Conservation (phyloP, 2,329 filamentous ascomycete species). For the Drechslerella dactyloides region DNA sequence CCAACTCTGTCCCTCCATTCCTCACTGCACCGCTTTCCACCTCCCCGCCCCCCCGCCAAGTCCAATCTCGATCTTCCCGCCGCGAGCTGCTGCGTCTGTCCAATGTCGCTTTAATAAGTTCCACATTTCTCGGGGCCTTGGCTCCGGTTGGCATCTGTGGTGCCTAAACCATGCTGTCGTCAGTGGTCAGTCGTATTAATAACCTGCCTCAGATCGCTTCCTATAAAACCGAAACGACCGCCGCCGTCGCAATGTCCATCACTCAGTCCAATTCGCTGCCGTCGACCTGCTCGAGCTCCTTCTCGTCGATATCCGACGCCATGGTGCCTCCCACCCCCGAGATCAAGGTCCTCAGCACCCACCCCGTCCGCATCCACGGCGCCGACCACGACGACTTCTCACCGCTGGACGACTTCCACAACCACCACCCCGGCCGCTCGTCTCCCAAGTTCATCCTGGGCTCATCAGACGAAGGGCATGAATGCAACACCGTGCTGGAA, state of each 20-base stretch:
- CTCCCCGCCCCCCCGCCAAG: slow-evolving; percentile 42
- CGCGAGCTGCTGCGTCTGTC: slow-evolving; percentile 23
- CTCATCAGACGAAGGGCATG: slow-evolving; percentile 51
- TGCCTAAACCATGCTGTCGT: slow-evolving; percentile 24
- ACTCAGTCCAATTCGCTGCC: slow-evolving; percentile 37
- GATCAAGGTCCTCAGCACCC: slow-evolving; percentile 37
- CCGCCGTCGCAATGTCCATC: slow-evolving; percentile 33
- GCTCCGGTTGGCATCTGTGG: slow-evolving; percentile 42
- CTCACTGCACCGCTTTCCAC: slow-evolving; percentile 18
- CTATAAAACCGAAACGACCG: neutral
- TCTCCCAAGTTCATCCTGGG: slow-evolving; percentile 47
- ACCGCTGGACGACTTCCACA: slow-evolving; percentile 37
- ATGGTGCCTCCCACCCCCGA: slow-evolving; percentile 48
- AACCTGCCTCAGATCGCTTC: neutral
- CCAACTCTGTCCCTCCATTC: slow-evolving; percentile 49
- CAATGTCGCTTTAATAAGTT: slow-evolving; percentile 49
- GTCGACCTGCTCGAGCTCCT: slow-evolving; percentile 49
- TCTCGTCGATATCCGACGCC: slow-evolving; percentile 48
- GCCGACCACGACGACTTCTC: slow-evolving; percentile 44
- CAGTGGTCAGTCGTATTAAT: slow-evolving; percentile 6
- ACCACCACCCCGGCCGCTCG: slow-evolving; percentile 11
- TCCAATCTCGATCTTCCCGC: slow-evolving; percentile 48
- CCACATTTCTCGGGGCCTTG: slow-evolving; percentile 47
- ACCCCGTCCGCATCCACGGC: slow-evolving; percentile 40
- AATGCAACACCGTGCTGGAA: slow-evolving; percentile 57